Percentiles rank a stretch among this genome's conserved stretches.
Evolutionary conservation across 2,329 filamentous ascomycete species (phyloP).

Genomic region (Arthrobotrys iridis): DNA sequence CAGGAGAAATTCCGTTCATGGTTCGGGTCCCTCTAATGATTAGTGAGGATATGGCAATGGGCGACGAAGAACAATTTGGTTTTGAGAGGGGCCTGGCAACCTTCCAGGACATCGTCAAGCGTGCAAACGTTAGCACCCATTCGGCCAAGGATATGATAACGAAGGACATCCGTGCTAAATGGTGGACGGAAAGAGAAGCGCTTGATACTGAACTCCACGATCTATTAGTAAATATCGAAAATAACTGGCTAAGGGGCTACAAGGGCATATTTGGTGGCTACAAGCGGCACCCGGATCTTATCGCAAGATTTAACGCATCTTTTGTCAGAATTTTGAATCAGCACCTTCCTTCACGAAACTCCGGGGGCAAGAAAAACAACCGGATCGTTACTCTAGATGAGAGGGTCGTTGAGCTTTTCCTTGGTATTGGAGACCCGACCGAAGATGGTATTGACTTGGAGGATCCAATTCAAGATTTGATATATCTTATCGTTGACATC

Average conservation of each 20-base stretch:
- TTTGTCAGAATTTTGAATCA: conserved; percentile 83
- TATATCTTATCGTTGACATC: conserved; percentile 97
- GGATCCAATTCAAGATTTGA: conserved; percentile 86
- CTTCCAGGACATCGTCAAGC: conserved; percentile 74
- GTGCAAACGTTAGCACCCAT: conserved; percentile 86
- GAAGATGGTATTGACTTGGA: conserved; percentile 78
- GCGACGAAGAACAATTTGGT: conserved; percentile 78
- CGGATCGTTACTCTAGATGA: conserved; percentile 65
- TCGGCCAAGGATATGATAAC: conserved; percentile 74
- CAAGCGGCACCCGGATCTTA: conserved; percentile 69
- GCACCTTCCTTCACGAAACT: conserved; percentile 79
- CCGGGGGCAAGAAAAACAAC: conserved; percentile 65
- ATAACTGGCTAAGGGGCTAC: conserved; percentile 95
- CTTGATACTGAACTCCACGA: conserved; percentile 81
- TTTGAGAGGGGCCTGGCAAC: conserved; percentile 76
- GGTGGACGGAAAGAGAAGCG: conserved; percentile 87
- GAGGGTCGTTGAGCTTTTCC: conserved; percentile 84
- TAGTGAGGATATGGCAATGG: conserved; percentile 80
- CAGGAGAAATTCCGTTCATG: conserved; percentile 80
- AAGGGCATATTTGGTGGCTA: conserved; percentile 89
- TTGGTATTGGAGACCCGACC: conserved; percentile 80
- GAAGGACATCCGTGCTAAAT: conserved; percentile 79
- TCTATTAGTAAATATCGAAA: conserved; percentile 85
- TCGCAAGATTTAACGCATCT: conserved; percentile 78
- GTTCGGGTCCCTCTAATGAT: conserved; percentile 85